Evolutionary conservation across 441 rosid genomes (phyloP), one percentile per base, ranked within the genome.

Genomic region (Eruca vesicaria): DNA sequence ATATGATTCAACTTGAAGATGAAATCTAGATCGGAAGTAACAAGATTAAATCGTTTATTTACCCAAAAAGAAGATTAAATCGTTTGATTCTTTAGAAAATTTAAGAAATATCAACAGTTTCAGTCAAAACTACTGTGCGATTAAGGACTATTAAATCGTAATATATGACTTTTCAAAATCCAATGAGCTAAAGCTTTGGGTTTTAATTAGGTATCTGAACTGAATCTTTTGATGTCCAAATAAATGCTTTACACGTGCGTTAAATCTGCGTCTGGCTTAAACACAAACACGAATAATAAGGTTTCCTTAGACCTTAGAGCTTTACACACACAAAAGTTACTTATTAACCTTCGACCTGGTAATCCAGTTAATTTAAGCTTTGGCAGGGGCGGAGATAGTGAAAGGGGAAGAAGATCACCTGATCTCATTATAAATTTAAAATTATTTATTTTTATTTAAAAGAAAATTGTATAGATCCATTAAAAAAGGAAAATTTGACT

Each of bases 11-110:
- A 33, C 70, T 33, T 41, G 21, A 43, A 55, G 31, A 57, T 64
- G 68, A 71, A 71, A 64, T 76, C 66, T 56, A 63, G 70, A 76
- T 62, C 70, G 29, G 31, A 68, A 62, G 61, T 35, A 52, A 21
- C 23, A 32, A 55, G 21, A n/a, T 16, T 66, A 36, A 31, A 26
- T 38, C 12, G 23, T 2, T 5, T 63, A 21, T 53, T 35, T n/a
- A n/a, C n/a, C n/a, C n/a, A n/a, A n/a, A n/a, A n/a, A n/a, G n/a
- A 32, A 55, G 21, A n/a, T 16, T 66, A 36, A 31, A 26, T 38
- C 12, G 23, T 2, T 5, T 63, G 18, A 7, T 18, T 60, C 74
- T 19, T 19, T 31, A 43, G 21, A 31, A 53, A 53, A 48, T 48
- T 45, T 19, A 48, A 48, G 6, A 48, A 3, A 32, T 45, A 10